Evolutionary conservation across 768 basidiomycete species (phyloP), one percentile per base, ranked within the genome.

Genomic region (Xanthoconium purpureum): DNA sequence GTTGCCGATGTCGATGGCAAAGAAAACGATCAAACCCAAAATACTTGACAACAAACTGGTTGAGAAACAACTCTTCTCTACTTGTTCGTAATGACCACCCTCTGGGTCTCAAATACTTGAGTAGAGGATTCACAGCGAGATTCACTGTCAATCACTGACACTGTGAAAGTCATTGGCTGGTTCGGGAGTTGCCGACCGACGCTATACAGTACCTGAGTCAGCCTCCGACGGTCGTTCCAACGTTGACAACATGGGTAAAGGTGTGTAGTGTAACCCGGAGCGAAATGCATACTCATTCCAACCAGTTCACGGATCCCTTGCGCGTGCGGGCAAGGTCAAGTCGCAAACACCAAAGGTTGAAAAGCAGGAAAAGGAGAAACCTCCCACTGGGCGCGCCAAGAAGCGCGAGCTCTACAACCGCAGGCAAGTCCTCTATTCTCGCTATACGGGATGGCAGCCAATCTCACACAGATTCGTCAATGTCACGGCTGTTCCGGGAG

Each of bases 251-350:
- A 86, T 88, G 86, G 85, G 84, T 76, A 84, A 87, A 85, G 85
- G 85, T 85, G 57, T 18, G 58, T 62, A 61, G 36, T 30, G 33
- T 38, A 18, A 44, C 20, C 50, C 40, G 44, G 35, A 20, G 13
- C 32, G 15, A 12, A 35, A 8, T 35, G 33, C 11, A 32, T 9
- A 14, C 11, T 35, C 28, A 29, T 20, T 50, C 10, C 20, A 20
- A 28, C 24, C 38, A 94, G 94, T 96, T 79, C 94, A 97, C 88
- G 94, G 94, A 74, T 97, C 94, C 74, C 93, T 97, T 78, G 94
- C 94, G 79, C 94, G 94, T 81, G 94, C 94, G 70, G 95, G 95
- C 77, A 97, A 98, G 84, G 96, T 97, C 82, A 97, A 94, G 80
- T 91, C 89, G 64, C 92, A 96, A 78, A 91, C 89, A 66, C 95